Conservation (phyloP, 2,329 filamentous ascomycete genomes). For the Purpureocillium lavendulum region DNA sequence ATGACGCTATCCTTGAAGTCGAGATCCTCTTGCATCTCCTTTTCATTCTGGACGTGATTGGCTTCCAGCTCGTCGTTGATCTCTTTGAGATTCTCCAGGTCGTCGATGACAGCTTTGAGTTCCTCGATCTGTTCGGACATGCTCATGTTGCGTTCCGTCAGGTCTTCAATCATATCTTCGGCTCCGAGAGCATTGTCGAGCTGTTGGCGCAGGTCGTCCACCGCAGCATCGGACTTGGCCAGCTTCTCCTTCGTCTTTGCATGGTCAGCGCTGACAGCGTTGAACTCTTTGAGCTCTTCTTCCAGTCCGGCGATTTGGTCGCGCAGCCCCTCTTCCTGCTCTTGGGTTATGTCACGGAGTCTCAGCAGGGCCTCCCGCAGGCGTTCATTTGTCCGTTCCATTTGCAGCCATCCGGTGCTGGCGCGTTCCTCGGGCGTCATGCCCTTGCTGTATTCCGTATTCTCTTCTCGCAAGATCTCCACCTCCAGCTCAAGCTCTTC, state of each 20-base stretch:
- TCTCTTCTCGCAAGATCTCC: slow-evolving; percentile 81
- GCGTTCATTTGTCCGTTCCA: slow-evolving; percentile 85
- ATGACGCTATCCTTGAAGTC: slow-evolving; percentile 82
- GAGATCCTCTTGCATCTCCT: slow-evolving; percentile 88
- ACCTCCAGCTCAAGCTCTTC: slow-evolving; percentile 86
- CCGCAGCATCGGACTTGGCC: slow-evolving; percentile 60
- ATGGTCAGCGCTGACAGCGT: slow-evolving; percentile 59
- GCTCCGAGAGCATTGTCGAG: slow-evolving; percentile 81
- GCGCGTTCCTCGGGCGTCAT: slow-evolving; percentile 84
- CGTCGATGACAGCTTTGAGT: slow-evolving; percentile 71
- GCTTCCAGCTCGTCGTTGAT: slow-evolving; percentile 91
- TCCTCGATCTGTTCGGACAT: slow-evolving; percentile 79
- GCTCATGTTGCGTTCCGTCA: slow-evolving; percentile 79
- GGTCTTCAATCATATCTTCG: slow-evolving; percentile 89
- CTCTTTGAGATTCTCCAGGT: slow-evolving; percentile 83
- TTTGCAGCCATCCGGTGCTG: slow-evolving; percentile 80
- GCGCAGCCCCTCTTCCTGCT: slow-evolving; percentile 72
- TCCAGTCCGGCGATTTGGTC: slow-evolving; percentile 68
- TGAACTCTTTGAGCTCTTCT: slow-evolving; percentile 62
- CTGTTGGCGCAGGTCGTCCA: slow-evolving; percentile 83
- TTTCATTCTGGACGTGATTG: slow-evolving; percentile 87
- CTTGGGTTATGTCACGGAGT: slow-evolving; percentile 78
- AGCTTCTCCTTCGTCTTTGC: slow-evolving; percentile 65
- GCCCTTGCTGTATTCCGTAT: slow-evolving; percentile 71
- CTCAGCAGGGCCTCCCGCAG: slow-evolving; percentile 77